Evolutionary conservation across 1,139 yeast species (phyloP).

Genomic region (Scheffersomyces parashehatae): DNA sequence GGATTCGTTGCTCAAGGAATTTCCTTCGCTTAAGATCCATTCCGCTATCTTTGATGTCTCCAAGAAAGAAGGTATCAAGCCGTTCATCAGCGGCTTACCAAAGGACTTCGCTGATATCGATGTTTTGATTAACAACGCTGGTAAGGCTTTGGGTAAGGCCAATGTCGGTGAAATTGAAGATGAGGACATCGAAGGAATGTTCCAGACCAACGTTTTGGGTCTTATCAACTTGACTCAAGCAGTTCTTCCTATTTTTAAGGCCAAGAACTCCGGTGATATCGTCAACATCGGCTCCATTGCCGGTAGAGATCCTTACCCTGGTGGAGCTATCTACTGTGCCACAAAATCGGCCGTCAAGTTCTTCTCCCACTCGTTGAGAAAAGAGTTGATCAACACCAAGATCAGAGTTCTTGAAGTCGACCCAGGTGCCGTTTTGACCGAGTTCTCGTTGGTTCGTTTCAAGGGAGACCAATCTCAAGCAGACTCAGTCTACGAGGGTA

Average conservation of each 20-base stretch:
- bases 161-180: conserved; percentile 33
- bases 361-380: conserved; percentile 73
- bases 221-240: conserved; percentile 42
- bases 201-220: conserved; percentile 44
- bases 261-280: conserved; percentile 67
- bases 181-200: conserved; percentile 39
- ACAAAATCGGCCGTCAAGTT: conserved; percentile 80
- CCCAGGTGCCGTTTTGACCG: conserved; percentile 90
- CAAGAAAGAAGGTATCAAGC: conserved; percentile 32
- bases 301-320: conserved; percentile 87
- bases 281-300: conserved; percentile 87
- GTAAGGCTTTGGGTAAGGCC: conserved; percentile 44
- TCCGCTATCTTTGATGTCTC: conserved; percentile 36
- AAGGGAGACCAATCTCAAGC: conserved; percentile 72
- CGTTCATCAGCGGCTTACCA: conserved; percentile 34
- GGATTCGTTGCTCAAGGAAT: conserved; percentile 23
- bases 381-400: conserved; percentile 71
- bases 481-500: conserved; percentile 68
- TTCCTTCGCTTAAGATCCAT: conserved; percentile 28
- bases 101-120: conserved; percentile 40
- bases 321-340: conserved; percentile 87
- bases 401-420: conserved; percentile 81
- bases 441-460: conserved; percentile 75
- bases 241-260: conserved; percentile 43
- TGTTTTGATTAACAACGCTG: conserved; percentile 45